phyloP scores from a whole-genome alignment of 306 rosid genomes.

The Lathyrus sativus region DNA sequence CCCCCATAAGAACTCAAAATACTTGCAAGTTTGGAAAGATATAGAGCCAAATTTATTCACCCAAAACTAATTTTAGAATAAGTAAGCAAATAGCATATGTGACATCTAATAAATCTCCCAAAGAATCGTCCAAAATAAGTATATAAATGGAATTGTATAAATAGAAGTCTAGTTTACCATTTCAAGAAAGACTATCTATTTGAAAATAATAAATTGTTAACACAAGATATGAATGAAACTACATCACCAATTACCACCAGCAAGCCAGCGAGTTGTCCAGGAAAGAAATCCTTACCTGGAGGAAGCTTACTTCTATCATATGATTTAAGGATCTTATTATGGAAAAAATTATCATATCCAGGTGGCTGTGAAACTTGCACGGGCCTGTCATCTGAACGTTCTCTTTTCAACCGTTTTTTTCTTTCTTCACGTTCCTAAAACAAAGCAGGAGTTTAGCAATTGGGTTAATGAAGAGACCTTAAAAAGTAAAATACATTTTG shows the following conservation, averaged over 20 bases:
- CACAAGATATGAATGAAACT: slow-evolving; percentile 13
- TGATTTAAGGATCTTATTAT: slow-evolving; percentile 54
- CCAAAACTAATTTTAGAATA: slow-evolving; percentile 18
- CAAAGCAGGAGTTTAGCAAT: slow-evolving; percentile 38
- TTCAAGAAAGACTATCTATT: slow-evolving; percentile 7
- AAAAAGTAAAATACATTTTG: slow-evolving; percentile 23
- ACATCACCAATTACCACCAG: slow-evolving; percentile 12
- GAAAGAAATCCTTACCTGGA: slow-evolving; percentile 67
- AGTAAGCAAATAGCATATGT: slow-evolving; percentile 9
- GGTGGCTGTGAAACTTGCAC: slow-evolving; percentile 58
- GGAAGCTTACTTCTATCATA: slow-evolving; percentile 85
- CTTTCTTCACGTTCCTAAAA: slow-evolving; percentile 93
- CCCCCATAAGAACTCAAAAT: slow-evolving; percentile 22
- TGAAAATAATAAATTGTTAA: slow-evolving; percentile 29
- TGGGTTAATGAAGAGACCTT: slow-evolving; percentile 15
- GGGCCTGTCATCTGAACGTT: slow-evolving; percentile 73
- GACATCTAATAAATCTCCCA: slow-evolving; percentile 12
- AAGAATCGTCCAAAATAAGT: slow-evolving; percentile 15
- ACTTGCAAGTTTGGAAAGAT: slow-evolving; percentile 15
- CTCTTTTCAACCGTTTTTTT: slow-evolving; percentile 74
- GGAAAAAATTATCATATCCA: slow-evolving; percentile 60
- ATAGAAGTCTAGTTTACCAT: slow-evolving; percentile 18
- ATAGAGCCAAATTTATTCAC: slow-evolving; percentile 8
- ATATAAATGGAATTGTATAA: slow-evolving; percentile 17
- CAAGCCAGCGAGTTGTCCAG: slow-evolving; percentile 17